Evolutionary conservation across 2,329 filamentous ascomycete species (phyloP).

Genomic region (Penicillium nordicum): DNA sequence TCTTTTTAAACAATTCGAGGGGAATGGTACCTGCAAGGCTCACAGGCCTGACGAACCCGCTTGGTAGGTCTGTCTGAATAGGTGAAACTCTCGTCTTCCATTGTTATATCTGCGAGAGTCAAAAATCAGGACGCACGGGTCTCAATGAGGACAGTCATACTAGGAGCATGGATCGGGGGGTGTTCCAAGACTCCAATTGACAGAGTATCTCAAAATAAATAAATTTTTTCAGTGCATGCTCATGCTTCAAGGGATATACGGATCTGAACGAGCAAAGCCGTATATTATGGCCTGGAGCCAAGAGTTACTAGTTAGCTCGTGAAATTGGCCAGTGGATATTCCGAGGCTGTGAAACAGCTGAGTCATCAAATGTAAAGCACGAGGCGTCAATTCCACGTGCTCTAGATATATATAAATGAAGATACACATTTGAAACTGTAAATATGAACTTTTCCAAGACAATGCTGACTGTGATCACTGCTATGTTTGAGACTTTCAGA

Average conservation of each 20-base stretch:
- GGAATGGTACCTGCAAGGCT: conserved; percentile 38
- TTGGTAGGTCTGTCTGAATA: conserved; percentile 30
- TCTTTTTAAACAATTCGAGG: neutral
- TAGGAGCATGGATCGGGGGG: neutral
- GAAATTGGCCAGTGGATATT: neutral
- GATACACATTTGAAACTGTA: neutral
- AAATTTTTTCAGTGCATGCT: neutral
- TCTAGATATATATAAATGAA: neutral
- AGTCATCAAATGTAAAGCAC: neutral
- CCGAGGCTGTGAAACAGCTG: neutral
- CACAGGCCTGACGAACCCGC: conserved; percentile 42
- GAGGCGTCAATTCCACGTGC: neutral
- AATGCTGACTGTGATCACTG: neutral
- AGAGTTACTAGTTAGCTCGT: neutral
- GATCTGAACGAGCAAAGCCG: neutral
- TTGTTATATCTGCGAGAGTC: neutral
- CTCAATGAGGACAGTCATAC: neutral
- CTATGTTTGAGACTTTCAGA: neutral
- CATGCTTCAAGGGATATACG: neutral
- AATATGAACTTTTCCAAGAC: too few relatives aligned
- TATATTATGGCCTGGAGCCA: neutral
- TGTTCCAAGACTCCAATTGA: neutral
- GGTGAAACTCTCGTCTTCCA: conserved; percentile 15
- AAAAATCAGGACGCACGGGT: neutral
- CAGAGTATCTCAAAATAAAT: neutral